These are phyloP conservation scores for Leishmania lainsoni DNA, from an alignment of 208 protist genomes.

Conservation along the genomic window DNA sequence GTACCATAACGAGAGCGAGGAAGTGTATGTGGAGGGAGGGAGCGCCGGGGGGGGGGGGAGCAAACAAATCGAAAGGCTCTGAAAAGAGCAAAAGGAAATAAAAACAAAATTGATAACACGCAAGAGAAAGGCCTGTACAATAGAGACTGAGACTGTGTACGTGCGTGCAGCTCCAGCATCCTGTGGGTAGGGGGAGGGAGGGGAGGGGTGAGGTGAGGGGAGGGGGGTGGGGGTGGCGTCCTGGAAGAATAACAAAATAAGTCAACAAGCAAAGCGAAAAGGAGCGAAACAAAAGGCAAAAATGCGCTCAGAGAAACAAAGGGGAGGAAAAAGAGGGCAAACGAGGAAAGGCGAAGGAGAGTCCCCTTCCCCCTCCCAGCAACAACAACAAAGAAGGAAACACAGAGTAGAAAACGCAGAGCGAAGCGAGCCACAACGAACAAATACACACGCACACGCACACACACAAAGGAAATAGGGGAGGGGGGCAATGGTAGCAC, in stretches of 20 bases:
- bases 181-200: too few species aligned
- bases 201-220: too few species aligned
- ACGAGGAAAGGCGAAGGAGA: background rate
- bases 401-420: too few species aligned
- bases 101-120: background rate
- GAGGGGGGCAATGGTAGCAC: background rate
- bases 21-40: background rate
- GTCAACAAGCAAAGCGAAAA: background rate
- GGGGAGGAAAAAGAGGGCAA: background rate
- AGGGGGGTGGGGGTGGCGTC: background rate
- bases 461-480: background rate
- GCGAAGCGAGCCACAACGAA: background rate
- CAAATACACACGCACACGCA: background rate
- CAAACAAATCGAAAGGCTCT: background rate
- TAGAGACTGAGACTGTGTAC: background rate
- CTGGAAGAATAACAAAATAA: constrained; percentile 6
- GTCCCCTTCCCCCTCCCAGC: too few species aligned
- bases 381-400: background rate
- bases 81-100: background rate
- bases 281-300: background rate
- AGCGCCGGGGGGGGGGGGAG: background rate
- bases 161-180: background rate
- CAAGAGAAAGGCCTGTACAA: background rate
- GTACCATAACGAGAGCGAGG: background rate
- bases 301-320: background rate